phyloP scores from a whole-genome alignment of 192 early-diverging fungal species.

The Glomus cerebriforme region DNA sequence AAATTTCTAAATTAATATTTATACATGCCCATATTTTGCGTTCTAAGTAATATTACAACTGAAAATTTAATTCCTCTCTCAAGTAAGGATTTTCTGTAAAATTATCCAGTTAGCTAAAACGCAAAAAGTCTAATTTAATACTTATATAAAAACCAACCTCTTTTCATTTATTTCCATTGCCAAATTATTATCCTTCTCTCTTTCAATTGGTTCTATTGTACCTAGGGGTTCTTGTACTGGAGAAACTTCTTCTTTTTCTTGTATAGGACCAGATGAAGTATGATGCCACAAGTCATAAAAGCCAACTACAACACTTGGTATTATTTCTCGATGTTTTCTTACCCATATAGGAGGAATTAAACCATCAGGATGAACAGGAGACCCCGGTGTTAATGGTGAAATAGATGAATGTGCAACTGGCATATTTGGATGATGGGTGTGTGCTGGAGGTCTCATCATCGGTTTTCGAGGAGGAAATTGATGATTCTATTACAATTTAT shows the following conservation, averaged over 20 bases:
- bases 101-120: background rate
- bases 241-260: conserved; percentile 19
- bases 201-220: conserved; percentile 54
- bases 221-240: conserved; percentile 45
- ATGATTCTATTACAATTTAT: conserved; percentile 39
- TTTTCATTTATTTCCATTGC: conserved; percentile 68
- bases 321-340: conserved; percentile 57
- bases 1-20: background rate
- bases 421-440: background rate
- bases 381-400: conserved; percentile 67
- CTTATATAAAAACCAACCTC: conserved; percentile 45
- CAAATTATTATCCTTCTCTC: conserved; percentile 62
- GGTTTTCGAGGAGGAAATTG: conserved; percentile 40
- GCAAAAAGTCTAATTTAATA: conserved; percentile 4
- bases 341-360: conserved; percentile 76
- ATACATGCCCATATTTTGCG: conserved; percentile 54
- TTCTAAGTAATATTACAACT: conserved; percentile 65
- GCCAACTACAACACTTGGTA: conserved; percentile 68
- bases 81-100: conserved; percentile 58
- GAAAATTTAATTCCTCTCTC: conserved; percentile 76
- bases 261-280: conserved; percentile 18
- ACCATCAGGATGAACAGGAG: conserved; percentile 82
- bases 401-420: conserved; percentile 53
- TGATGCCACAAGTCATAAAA: conserved; percentile 71
- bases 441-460: conserved; percentile 24